Conservation (phyloP, 2,329 filamentous ascomycete genomes). For the Diplocarpon mali region DNA sequence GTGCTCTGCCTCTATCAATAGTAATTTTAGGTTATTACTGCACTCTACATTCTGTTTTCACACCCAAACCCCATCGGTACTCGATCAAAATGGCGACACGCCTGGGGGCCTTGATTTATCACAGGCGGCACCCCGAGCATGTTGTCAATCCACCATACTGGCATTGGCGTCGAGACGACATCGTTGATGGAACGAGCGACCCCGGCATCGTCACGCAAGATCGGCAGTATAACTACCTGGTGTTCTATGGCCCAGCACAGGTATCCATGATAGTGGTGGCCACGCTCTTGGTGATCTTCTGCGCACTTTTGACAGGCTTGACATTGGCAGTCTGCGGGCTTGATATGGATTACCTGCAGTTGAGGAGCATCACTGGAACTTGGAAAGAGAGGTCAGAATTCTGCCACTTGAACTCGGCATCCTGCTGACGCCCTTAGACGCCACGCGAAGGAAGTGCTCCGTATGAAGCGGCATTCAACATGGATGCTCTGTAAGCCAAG, state of each 20-base stretch:
- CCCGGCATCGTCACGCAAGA: not conserved
- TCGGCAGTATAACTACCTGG: not conserved
- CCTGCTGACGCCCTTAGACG: constrained; percentile 13
- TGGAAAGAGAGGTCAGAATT: constrained; percentile 14
- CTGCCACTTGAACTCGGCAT: too few species aligned
- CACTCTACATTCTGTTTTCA: too few species aligned
- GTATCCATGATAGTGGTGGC: constrained; percentile 13
- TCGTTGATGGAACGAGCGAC: not conserved
- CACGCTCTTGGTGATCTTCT: constrained; percentile 10
- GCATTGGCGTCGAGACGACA: not conserved
- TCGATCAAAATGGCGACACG: not conserved
- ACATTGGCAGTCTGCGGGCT: constrained; percentile 21
- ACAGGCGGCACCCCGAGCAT: not conserved
- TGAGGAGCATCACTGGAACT: constrained; percentile 16
- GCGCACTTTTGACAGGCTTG: constrained; percentile 19
- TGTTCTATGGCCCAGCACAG: constrained; percentile 2
- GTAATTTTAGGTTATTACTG: too few species aligned
- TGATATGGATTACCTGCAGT: constrained; percentile 17
- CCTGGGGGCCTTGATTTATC: not conserved
- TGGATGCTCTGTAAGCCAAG: constrained; percentile 23
- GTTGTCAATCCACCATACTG: too few species aligned
- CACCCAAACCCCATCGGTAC: not conserved
- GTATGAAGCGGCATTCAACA: constrained; percentile 16
- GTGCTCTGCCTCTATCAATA: too few species aligned
- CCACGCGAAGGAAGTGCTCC: constrained; percentile 12